phyloP scores from a whole-genome alignment of 148 eudicot species.

The Vaccinium macrocarpon region DNA sequence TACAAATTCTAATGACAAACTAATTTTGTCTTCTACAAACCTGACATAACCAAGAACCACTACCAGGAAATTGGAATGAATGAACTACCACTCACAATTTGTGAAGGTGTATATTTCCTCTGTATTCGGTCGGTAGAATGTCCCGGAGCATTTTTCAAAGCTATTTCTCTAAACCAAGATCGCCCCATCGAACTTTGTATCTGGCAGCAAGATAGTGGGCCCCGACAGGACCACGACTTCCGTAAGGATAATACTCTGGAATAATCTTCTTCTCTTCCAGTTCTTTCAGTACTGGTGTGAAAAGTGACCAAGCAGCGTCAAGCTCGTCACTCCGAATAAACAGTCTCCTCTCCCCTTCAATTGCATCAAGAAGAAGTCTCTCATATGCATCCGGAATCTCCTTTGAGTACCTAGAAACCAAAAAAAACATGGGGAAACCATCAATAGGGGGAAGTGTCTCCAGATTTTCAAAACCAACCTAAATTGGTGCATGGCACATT shows the following conservation, averaged over 20 bases:
- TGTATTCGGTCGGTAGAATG: not conserved
- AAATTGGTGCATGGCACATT: not conserved
- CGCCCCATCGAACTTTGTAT: conserved; percentile 89
- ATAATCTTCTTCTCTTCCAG: conserved; percentile 70
- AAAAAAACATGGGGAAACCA: conserved; percentile 4
- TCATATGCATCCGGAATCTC: conserved; percentile 98
- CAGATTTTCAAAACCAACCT: not conserved
- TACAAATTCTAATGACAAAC: not conserved
- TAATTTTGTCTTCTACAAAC: not conserved
- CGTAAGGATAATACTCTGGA: conserved; percentile 90
- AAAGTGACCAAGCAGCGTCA: conserved; percentile 93
- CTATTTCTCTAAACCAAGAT: conserved; percentile 52
- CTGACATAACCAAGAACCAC: not conserved
- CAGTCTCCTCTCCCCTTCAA: conserved; percentile 90
- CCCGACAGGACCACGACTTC: conserved; percentile 94
- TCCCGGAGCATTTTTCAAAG: not conserved
- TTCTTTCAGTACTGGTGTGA: conserved; percentile 83
- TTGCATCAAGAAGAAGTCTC: conserved; percentile 91
- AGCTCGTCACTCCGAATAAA: conserved; percentile 93
- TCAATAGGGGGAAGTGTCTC: not conserved
- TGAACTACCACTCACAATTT: not conserved
- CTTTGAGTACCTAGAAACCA: conserved; percentile 63
- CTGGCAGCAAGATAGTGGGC: conserved; percentile 97
- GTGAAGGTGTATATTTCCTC: not conserved
- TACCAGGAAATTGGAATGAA: not conserved